Evolutionary conservation across 257 asterid genomes (phyloP), one percentile per base, ranked within the genome.

Genomic region (Salvia miltiorrhiza): DNA sequence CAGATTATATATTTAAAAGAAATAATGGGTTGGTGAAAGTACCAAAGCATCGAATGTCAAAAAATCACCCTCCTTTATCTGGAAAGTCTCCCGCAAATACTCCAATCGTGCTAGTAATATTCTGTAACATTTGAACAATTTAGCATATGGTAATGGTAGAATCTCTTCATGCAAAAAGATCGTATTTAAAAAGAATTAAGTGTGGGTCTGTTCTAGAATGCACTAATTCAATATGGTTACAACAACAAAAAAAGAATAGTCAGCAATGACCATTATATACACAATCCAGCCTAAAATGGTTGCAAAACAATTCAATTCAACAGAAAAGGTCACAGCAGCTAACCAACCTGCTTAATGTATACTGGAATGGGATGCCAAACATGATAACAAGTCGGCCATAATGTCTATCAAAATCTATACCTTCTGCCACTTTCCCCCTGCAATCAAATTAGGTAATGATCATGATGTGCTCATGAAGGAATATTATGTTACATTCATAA

Each of bases 371-470:
- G 69, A 94, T 90, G 35, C 99, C 97, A 75, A 83, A 91, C 99
- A 94, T 91, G 79, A 94, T 91, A 23, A 91, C 97, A 75, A 94
- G 97, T 69, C 97, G 87, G 64, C 99, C 99, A 80, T 94, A 94
- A 78, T 94, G 99, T 76, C 97, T 86, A 78, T 94, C 99, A 69
- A 94, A 94, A 78, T 94, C 99, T 70, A 94, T 94, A 74, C 99
- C 99, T 79, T 94, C 97, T 0, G 99, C 99, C 59, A 94, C 99
- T 84, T 94, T 94, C 40, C 99, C 99, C 89, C 99, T 94, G 90
- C 76, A 76, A 68, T 24, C 48, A 39, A 60, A 69, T 11, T 35
- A 66, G 60, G 47, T 14, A 65, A 17, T 7, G 54, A 57, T 57
- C 48, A 50, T 10, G 72, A 11, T 28, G 40, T 28, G 19, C 13